phyloP scores from a whole-genome alignment of 2,329 filamentous ascomycete genomes.

The Cercospora nicotianae region DNA sequence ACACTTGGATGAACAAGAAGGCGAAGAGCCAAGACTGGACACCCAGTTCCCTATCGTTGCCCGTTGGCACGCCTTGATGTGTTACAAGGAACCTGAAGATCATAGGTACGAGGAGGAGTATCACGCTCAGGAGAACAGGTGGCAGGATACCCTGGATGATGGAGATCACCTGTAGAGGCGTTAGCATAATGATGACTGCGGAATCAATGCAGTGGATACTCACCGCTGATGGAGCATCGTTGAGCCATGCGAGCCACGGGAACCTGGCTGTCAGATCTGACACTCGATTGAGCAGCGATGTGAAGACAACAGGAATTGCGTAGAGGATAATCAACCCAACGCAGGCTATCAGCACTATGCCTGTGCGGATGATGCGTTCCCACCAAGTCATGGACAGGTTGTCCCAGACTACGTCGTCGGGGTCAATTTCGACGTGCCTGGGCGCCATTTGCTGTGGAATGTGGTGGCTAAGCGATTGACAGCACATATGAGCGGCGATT shows the following conservation, averaged over 20 bases:
- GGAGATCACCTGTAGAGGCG: conserved; percentile 53
- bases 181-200: neutral
- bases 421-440: conserved; percentile 87
- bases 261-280: conserved; percentile 65
- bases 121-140: conserved; percentile 69
- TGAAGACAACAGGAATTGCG: conserved; percentile 88
- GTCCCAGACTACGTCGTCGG: conserved; percentile 90
- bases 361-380: conserved; percentile 76
- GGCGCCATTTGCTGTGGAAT: conserved; percentile 91
- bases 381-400: conserved; percentile 97
- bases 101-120: conserved; percentile 78
- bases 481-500: conserved; percentile 96
- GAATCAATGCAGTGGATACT: neutral
- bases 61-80: conserved; percentile 79
- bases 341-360: conserved; percentile 64
- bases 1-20: conserved; percentile 91
- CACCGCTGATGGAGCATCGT: conserved; percentile 56
- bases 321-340: conserved; percentile 79
- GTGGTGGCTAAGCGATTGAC: conserved; percentile 87
- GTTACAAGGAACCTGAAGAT: conserved; percentile 72
- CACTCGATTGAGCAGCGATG: conserved; percentile 77
- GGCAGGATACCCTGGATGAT: conserved; percentile 85
- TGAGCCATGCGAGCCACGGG: conserved; percentile 70
- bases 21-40: conserved; percentile 91
- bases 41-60: conserved; percentile 73